A percentile compares a stretch with the other conserved stretches of the same genome.
Conservation (phyloP, 2,329 filamentous ascomycete genomes). For the Penicillium sp. region DNA sequence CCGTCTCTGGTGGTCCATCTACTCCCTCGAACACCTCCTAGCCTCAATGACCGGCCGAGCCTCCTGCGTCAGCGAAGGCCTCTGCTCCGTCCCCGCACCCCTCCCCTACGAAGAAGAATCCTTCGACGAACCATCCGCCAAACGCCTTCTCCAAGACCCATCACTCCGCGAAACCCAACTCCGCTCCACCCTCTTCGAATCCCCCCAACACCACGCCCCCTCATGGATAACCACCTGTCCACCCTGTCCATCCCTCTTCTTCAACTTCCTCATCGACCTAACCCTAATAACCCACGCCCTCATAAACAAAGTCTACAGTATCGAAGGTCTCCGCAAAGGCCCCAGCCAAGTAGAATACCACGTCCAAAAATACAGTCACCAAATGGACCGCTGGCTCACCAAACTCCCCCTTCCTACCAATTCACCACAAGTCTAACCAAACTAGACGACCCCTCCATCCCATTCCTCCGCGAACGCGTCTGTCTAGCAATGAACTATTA, state of each 20-base stretch:
- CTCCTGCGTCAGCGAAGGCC: constrained; percentile 37
- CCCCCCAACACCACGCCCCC: constrained; percentile 6
- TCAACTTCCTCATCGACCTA: constrained; percentile 39
- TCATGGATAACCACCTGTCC: constrained; percentile 24
- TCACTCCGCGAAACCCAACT: constrained; percentile 21
- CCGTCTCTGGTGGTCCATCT: constrained; percentile 47
- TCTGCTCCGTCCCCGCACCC: constrained; percentile 40
- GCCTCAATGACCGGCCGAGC: constrained; percentile 43
- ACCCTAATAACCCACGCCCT: constrained; percentile 37
- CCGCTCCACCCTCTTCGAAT: constrained; percentile 31
- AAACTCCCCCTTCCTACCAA: constrained; percentile 34
- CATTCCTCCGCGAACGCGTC: constrained; percentile 31
- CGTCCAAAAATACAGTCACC: constrained; percentile 31
- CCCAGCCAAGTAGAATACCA: constrained; percentile 33
- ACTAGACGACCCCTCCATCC: constrained; percentile 11
- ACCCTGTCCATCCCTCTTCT: constrained; percentile 37
- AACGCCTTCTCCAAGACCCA: constrained; percentile 25
- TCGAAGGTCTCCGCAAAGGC: constrained; percentile 33
- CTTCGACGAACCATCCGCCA: constrained; percentile 28
- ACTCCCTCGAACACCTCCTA: constrained; percentile 41
- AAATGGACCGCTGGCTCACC: constrained; percentile 36
- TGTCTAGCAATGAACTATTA: constrained; percentile 43
- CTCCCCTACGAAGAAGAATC: constrained; percentile 39
- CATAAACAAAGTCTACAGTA: constrained; percentile 41
- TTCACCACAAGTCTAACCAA: too few relatives aligned